These are phyloP conservation scores for Elongisporangium senticosum DNA, from an alignment of 352 stramenopile genomes.

Conservation along the genomic window DNA sequence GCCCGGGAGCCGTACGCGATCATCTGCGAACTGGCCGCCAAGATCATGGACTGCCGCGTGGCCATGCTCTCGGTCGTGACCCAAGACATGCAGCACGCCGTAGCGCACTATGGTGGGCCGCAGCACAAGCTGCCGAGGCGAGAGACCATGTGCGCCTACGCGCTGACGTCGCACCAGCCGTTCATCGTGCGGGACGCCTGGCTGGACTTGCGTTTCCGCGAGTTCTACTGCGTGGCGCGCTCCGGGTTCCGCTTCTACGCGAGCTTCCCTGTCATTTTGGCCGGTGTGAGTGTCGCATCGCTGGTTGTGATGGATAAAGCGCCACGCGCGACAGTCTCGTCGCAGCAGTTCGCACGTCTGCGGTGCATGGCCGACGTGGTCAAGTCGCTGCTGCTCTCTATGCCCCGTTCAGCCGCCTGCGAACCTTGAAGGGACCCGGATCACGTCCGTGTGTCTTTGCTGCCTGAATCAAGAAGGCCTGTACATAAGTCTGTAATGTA, in stretches of 20 bases:
- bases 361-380: slow-evolving; percentile 17
- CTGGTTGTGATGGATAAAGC: slow-evolving; percentile 30
- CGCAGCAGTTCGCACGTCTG: slow-evolving; percentile 29
- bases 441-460: too few species aligned
- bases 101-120: slow-evolving; percentile 12
- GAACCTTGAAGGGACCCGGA: too few species aligned
- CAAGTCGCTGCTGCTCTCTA: slow-evolving; percentile 13
- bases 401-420: too few species aligned
- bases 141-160: slow-evolving; percentile 28
- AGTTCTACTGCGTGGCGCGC: slow-evolving; percentile 27
- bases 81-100: slow-evolving; percentile 21
- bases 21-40: slow-evolving; percentile 26
- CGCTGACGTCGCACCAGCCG: slow-evolving; percentile 22
- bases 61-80: slow-evolving; percentile 24
- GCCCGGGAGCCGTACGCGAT: slow-evolving; percentile 14
- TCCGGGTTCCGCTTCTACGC: slow-evolving; percentile 26
- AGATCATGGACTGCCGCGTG: slow-evolving; percentile 25
- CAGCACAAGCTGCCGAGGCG: slow-evolving; percentile 23
- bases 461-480: too few species aligned
- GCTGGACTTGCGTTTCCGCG: slow-evolving; percentile 30
- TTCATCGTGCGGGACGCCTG: slow-evolving; percentile 27
- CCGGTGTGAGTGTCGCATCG: slow-evolving; percentile 21
- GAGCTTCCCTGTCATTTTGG: slow-evolving; percentile 26
- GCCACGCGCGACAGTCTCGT: slow-evolving; percentile 21
- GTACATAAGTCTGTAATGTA: too few species aligned